Percentiles rank a stretch among this genome's conserved stretches.
Evolutionary conservation across 495 filamentous ascomycete species (phyloP).

Genomic region (Aspergillus indologenus): DNA sequence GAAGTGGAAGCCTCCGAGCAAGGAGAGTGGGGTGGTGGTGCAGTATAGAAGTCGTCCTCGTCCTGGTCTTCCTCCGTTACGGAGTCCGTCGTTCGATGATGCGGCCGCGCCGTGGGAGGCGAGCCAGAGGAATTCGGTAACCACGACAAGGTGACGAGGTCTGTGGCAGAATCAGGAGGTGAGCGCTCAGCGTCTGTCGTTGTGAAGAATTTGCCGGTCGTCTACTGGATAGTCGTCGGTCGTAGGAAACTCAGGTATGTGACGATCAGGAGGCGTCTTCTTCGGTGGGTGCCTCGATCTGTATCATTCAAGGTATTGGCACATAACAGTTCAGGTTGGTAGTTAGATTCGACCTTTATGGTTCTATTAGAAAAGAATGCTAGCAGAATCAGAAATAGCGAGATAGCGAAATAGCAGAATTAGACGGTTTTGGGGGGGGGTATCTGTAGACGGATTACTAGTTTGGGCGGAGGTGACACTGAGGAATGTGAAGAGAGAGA

Average conservation of each 20-base stretch:
- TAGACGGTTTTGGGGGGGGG: not conserved
- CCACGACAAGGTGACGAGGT: conserved; percentile 64
- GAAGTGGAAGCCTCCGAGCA: conserved; percentile 64
- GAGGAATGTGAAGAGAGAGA: conserved; percentile 11
- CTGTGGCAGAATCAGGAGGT: conserved; percentile 2
- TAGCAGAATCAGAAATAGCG: not conserved
- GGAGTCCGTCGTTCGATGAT: conserved; percentile 37
- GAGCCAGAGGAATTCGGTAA: conserved; percentile 60
- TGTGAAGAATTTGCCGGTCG: not conserved
- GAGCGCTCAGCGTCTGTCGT: not conserved
- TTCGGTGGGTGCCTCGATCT: not conserved
- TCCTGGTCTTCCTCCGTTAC: conserved; percentile 48
- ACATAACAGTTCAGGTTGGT: not conserved
- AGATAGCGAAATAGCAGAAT: not conserved
- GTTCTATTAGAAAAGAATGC: not conserved
- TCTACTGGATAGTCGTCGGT: conserved; percentile 17
- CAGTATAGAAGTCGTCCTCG: conserved; percentile 48
- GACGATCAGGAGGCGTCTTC: conserved; percentile 33
- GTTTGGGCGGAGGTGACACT: not conserved
- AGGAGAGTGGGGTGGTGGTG: conserved; percentile 61
- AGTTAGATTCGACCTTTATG: not conserved
- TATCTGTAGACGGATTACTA: not conserved
- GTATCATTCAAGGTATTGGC: not conserved
- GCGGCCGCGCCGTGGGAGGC: conserved; percentile 61
- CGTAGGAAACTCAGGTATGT: conserved; percentile 21